Evolutionary conservation across 139 green algal genomes (phyloP).

Genomic region (Marvania coccoides): DNA sequence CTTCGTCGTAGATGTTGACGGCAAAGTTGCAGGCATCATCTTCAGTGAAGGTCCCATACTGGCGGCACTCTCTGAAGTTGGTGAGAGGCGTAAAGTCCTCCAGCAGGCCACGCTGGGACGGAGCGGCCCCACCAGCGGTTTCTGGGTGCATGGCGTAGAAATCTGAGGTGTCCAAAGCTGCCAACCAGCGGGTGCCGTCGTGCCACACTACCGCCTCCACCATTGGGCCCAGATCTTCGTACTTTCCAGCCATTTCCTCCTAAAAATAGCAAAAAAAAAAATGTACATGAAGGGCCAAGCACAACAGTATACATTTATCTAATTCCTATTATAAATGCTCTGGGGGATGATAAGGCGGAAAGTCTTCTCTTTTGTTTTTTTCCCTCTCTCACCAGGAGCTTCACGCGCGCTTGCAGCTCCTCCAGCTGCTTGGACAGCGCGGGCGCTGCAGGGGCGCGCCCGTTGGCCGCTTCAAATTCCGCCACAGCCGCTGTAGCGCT

Average conservation of each 20-base stretch:
- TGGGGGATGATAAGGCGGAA: too few relatives aligned
- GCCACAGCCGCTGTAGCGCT: conserved; percentile 39
- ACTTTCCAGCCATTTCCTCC: conserved; percentile 36
- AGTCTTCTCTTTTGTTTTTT: too few relatives aligned
- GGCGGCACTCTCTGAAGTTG: conserved; percentile 32
- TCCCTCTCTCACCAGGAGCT: too few relatives aligned
- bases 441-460: not conserved
- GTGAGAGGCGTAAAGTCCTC: conserved; percentile 57
- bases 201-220: conserved; percentile 88
- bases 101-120: conserved; percentile 25
- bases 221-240: conserved; percentile 44
- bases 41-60: conserved; percentile 47
- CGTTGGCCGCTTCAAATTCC: not conserved
- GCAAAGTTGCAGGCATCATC: conserved; percentile 75
- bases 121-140: not conserved
- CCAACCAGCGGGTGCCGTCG: conserved; percentile 67
- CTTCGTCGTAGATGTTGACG: conserved; percentile 78
- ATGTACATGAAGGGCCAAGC: too few relatives aligned
- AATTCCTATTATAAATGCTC: too few relatives aligned
- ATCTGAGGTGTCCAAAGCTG: conserved; percentile 73
- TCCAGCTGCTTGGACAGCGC: conserved; percentile 8
- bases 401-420: conserved; percentile 65
- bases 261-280: too few relatives aligned
- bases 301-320: too few relatives aligned
- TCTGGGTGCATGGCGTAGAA: conserved; percentile 17